phyloP scores from a whole-genome alignment of 495 filamentous ascomycete species.

The Lentithecium fluviatile region DNA sequence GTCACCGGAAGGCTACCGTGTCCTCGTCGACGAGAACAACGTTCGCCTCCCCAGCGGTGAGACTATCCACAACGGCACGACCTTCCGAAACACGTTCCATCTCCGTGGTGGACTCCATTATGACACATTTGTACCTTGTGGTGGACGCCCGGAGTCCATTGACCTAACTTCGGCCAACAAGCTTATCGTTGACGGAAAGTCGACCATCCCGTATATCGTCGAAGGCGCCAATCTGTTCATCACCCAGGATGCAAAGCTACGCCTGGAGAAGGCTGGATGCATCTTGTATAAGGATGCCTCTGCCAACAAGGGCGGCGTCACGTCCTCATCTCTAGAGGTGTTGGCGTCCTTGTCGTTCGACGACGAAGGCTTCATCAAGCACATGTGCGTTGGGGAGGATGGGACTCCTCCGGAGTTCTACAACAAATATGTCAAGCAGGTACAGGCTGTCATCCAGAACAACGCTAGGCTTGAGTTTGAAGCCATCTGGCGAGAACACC shows the following conservation, averaged over 20 bases:
- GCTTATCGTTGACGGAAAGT: constrained; percentile 81
- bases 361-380: constrained; percentile 77
- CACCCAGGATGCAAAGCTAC: constrained; percentile 95
- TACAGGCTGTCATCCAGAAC: constrained; percentile 81
- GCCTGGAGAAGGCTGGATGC: constrained; percentile 88
- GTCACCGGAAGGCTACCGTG: constrained; percentile 81
- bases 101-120: constrained; percentile 71
- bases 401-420: constrained; percentile 88
- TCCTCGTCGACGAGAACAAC: constrained; percentile 89
- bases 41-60: constrained; percentile 83
- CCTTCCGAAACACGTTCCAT: constrained; percentile 97
- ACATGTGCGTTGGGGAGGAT: constrained; percentile 85
- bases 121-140: constrained; percentile 93
- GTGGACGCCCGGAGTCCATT: constrained; percentile 94
- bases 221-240: constrained; percentile 99
- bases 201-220: constrained; percentile 86
- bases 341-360: constrained; percentile 92
- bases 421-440: constrained; percentile 83
- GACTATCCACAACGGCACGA: constrained; percentile 81
- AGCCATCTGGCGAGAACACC: constrained; percentile 93
- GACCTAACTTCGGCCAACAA: constrained; percentile 81
- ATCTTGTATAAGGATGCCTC: constrained; percentile 97
- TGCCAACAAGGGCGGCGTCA: constrained; percentile 98
- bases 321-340: constrained; percentile 95
- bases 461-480: constrained; percentile 95